These are phyloP conservation scores for Pseudogymnoascus sp. DNA, from an alignment of 2,329 filamentous ascomycete genomes.

Conservation along the genomic window DNA sequence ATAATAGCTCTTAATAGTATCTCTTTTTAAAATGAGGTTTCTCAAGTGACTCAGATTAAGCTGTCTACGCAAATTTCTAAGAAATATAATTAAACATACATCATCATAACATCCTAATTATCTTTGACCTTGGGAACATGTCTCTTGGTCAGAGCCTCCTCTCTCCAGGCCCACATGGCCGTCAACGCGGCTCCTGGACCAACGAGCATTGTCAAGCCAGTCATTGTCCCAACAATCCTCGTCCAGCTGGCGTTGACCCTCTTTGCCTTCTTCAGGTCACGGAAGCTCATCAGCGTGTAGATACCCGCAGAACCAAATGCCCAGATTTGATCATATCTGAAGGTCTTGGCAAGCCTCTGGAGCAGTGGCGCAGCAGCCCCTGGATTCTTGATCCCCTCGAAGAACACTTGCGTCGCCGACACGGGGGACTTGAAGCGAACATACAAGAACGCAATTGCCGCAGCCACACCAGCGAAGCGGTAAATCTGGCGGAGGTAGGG, in stretches of 20 bases:
- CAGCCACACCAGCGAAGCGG: constrained; percentile 13
- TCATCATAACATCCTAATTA: constrained; percentile 13
- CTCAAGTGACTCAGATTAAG: background rate
- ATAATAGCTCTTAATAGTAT: no score
- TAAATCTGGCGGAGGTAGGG: constrained; percentile 21
- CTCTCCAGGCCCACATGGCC: constrained; percentile 29
- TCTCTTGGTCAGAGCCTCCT: constrained; percentile 25
- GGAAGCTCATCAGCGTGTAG: constrained; percentile 28
- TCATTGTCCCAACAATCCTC: constrained; percentile 18
- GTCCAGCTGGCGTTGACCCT: constrained; percentile 23
- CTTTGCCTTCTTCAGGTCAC: constrained; percentile 28
- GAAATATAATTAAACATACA: background rate
- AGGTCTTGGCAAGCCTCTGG: constrained; percentile 13
- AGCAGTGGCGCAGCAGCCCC: constrained; percentile 10
- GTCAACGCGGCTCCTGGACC: constrained; percentile 28
- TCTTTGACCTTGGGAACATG: background rate
- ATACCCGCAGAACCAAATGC: constrained; percentile 20
- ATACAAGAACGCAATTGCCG: constrained; percentile 15
- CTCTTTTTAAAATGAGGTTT: background rate
- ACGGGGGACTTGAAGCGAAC: constrained; percentile 17
- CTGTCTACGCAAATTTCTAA: background rate
- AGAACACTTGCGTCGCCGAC: constrained; percentile 18
- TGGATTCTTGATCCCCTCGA: constrained; percentile 23
- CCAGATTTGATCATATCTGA: constrained; percentile 22
- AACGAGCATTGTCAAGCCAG: constrained; percentile 16